These are phyloP conservation scores for Colletotrichum sojae DNA, from an alignment of 2,329 filamentous ascomycete species.

Conservation along the genomic window DNA sequence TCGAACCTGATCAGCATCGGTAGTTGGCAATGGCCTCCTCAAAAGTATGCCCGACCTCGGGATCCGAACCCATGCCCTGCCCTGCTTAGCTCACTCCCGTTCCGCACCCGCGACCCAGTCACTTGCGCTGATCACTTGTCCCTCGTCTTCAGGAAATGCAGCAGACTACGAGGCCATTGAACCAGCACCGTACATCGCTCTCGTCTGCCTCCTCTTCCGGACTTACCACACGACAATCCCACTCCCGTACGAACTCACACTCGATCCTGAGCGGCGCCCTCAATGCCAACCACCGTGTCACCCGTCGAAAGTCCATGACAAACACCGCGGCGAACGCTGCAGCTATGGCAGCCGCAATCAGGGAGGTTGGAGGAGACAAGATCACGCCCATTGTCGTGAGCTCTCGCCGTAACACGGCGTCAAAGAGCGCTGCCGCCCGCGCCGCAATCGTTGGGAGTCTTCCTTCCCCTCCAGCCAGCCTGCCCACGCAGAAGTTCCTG, in stretches of 20 bases:
- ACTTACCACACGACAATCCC: constrained; percentile 71
- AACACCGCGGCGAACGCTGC: constrained; percentile 80
- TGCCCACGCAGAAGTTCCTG: constrained; percentile 71
- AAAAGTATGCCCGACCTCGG: constrained; percentile 63
- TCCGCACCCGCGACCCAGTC: constrained; percentile 42
- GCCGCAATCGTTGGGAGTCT: constrained; percentile 69
- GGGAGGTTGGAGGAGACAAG: constrained; percentile 73
- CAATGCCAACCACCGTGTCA: constrained; percentile 87
- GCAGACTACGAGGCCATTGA: constrained; percentile 76
- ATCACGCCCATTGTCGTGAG: constrained; percentile 69
- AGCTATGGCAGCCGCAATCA: constrained; percentile 80
- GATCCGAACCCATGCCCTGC: constrained; percentile 36
- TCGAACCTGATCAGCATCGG: constrained; percentile 44
- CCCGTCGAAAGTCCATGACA: constrained; percentile 94
- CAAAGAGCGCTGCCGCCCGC: constrained; percentile 72
- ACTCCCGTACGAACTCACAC: constrained; percentile 84
- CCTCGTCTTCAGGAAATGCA: constrained; percentile 70
- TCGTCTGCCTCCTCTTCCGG: constrained; percentile 71
- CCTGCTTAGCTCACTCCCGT: constrained; percentile 35
- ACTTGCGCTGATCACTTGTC: constrained; percentile 55
- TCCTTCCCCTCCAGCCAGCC: constrained; percentile 76
- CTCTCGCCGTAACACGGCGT: constrained; percentile 77
- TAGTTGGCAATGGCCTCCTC: constrained; percentile 72
- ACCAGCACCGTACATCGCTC: constrained; percentile 72
- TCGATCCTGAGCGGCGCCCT: constrained; percentile 83